These are phyloP conservation scores for Plasmodium cynomolgi DNA, from an alignment of 169 alveolate species.

Conservation along the genomic window DNA sequence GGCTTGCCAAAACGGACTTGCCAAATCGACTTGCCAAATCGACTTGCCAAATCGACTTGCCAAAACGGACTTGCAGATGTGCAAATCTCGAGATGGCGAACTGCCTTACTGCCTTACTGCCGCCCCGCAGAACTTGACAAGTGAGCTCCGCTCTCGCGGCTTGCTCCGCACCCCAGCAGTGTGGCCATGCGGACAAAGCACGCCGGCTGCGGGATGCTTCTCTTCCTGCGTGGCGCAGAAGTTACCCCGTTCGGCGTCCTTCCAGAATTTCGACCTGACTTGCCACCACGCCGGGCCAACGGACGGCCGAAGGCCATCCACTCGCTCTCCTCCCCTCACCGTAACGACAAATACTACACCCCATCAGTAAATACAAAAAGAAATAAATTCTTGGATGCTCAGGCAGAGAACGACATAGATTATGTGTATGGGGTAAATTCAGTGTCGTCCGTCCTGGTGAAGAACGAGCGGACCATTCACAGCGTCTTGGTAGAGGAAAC, in stretches of 20 bases:
- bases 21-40: too few species aligned
- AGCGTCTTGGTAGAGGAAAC: slow-evolving; percentile 21
- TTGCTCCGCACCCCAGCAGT: neutral
- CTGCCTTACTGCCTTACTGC: neutral
- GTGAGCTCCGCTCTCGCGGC: neutral
- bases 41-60: too few species aligned
- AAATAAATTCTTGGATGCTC: slow-evolving; percentile 14
- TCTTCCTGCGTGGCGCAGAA: neutral
- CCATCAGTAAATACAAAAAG: slow-evolving; percentile 31
- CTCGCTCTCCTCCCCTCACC: neutral
- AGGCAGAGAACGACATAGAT: slow-evolving; percentile 18
- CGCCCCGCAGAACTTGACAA: neutral
- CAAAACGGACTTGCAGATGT: neutral
- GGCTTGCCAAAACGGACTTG: too few species aligned
- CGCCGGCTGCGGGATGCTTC: neutral
- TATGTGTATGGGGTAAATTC: slow-evolving; percentile 60
- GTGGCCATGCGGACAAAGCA: neutral
- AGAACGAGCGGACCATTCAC: slow-evolving; percentile 34
- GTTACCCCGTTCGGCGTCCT: neutral
- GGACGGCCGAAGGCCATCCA: neutral
- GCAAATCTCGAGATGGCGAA: neutral
- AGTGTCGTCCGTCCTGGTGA: slow-evolving; percentile 28
- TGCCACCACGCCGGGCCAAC: neutral
- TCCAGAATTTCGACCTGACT: neutral
- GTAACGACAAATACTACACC: neutral